Evolutionary conservation across 768 basidiomycete genomes (phyloP), one percentile per base, ranked within the genome.

Genomic region (Boletus edulis): DNA sequence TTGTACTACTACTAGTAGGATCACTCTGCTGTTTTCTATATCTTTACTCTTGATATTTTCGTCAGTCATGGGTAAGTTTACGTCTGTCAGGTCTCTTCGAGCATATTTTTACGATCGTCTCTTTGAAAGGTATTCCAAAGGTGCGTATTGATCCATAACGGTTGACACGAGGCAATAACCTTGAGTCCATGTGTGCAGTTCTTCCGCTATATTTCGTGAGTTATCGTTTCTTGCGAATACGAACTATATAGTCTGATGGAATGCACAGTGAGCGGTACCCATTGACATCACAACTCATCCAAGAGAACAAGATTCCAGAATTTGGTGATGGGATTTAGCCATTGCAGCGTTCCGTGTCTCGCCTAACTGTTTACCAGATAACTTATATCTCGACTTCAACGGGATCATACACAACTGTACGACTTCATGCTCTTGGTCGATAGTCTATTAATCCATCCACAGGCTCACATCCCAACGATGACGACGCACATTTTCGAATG

Each of bases 281-380:
- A 48, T 82, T 99, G 62, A 99, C 95, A 15, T 98, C 96, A 17
- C 97, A 98, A 71, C 80, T 98, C 54, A 97, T 98, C 59, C 86
- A 96, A 72, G 94, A 97, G 78, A 97, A 98, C 76, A 94, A 94
- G 78, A 98, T 99, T 57, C 96, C 94, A 15, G 97, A 98, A 73
- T 99, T 99, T 68, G 96, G 93, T 89, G 58, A 57, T 81, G 69
- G 3, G 44, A 35, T 32, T 47, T 20, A 52, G 3, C 24, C 9
- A 31, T 27, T 38, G 10, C 10, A 14, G 20, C 4, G n/a, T 5
- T 46, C 11, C 44, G 35, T 18, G 20, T 55, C 59, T 59, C 8
- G 43, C 55, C 60, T 6, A 67, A 45, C 35, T 42, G 54, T 49
- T 58, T 45, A 1, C 15, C 63, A 91, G 90, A 93, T 73, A 94